Percentiles rank a stretch among this genome's conserved stretches.
These are phyloP conservation scores for Annulohypoxylon nitens DNA, from an alignment of 495 filamentous ascomycete genomes.

Conservation along the genomic window DNA sequence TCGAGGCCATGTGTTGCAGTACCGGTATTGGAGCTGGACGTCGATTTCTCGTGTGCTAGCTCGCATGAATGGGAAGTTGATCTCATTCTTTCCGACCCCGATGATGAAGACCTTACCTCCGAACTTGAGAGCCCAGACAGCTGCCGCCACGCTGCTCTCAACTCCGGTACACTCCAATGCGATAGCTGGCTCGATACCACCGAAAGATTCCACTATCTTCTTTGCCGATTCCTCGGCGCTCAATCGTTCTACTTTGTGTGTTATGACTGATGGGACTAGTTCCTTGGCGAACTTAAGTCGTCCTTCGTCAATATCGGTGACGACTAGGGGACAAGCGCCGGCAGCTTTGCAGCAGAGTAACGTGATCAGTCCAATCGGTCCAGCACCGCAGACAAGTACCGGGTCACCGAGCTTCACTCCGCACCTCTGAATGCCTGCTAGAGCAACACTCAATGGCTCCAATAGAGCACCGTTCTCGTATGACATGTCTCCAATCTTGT, in stretches of 20 bases:
- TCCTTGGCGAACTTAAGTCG: conserved; percentile 85
- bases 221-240: conserved; percentile 78
- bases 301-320: conserved; percentile 92
- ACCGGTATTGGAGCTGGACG: conserved; percentile 95
- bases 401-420: conserved; percentile 84
- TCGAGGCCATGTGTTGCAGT: conserved; percentile 93
- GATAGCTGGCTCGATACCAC: conserved; percentile 79
- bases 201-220: conserved; percentile 73
- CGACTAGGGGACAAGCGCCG: conserved; percentile 86
- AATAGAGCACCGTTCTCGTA: conserved; percentile 89
- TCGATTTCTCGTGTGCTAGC: conserved; percentile 91
- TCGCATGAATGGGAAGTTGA: conserved; percentile 93
- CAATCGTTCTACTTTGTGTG: conserved; percentile 79
- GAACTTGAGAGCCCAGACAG: conserved; percentile 90
- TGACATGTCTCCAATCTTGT: conserved; percentile 90
- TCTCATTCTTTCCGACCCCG: conserved; percentile 93
- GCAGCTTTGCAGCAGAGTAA: conserved; percentile 84
- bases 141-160: conserved; percentile 85
- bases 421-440: conserved; percentile 85
- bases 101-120: conserved; percentile 95
- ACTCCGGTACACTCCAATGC: conserved; percentile 92
- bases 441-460: conserved; percentile 86
- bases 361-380: conserved; percentile 90
- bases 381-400: conserved; percentile 87
- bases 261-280: conserved; percentile 77